phyloP scores from a whole-genome alignment of 257 asterid genomes.

The Leptodermis oblonga region DNA sequence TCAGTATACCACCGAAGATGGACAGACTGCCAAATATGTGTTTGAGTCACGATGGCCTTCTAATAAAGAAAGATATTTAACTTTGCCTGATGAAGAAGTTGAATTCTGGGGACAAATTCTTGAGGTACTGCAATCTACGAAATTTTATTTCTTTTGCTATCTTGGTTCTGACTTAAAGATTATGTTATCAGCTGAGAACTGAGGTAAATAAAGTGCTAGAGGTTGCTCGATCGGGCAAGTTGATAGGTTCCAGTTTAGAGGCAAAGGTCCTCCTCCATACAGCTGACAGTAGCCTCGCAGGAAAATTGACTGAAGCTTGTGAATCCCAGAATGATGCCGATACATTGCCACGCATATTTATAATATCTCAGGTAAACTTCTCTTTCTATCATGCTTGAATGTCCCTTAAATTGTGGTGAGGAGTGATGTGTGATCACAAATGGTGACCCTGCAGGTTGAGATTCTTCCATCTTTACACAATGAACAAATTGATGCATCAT shows the following conservation, averaged over 20 bases:
- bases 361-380: conserved; percentile 83
- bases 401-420: not conserved
- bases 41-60: conserved; percentile 89
- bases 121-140: conserved; percentile 51
- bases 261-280: conserved; percentile 78
- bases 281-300: conserved; percentile 47
- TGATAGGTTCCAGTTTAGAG: conserved; percentile 94
- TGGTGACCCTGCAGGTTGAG: conserved; percentile 61
- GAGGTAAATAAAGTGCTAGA: conserved; percentile 99
- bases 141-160: not conserved
- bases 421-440: not conserved
- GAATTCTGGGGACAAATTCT: conserved; percentile 83
- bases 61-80: conserved; percentile 45
- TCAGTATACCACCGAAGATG: conserved; percentile 56
- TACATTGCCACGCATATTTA: conserved; percentile 68
- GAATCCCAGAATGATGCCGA: conserved; percentile 70
- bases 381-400: not conserved
- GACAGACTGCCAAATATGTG: conserved; percentile 51
- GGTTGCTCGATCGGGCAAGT: conserved; percentile 68
- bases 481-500: conserved; percentile 31
- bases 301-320: conserved; percentile 45
- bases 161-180: conserved; percentile 2
- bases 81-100: conserved; percentile 60
- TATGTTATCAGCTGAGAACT: conserved; percentile 70
- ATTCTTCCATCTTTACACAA: conserved; percentile 51